phyloP scores from a whole-genome alignment of 805 yeast genomes.

The Metschnikowia cubensis region DNA sequence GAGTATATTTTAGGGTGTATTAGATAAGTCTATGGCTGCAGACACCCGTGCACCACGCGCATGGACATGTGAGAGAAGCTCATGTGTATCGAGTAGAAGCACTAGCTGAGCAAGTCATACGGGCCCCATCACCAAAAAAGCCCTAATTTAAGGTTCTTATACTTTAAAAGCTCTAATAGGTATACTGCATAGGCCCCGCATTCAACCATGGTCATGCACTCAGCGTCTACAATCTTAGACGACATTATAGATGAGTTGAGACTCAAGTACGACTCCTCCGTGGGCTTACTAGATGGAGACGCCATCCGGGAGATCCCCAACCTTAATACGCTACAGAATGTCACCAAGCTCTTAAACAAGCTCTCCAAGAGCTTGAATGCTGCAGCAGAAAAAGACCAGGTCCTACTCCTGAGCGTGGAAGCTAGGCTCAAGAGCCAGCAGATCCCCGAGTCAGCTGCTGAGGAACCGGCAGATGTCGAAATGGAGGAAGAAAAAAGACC shows the following conservation, averaged over 20 bases:
- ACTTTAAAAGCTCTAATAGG: too few relatives aligned
- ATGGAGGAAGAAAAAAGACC: background rate
- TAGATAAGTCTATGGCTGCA: too few relatives aligned
- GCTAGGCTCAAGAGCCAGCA: slow-evolving; percentile 3
- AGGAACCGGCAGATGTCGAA: slow-evolving; percentile 5
- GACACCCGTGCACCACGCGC: slow-evolving; percentile 5
- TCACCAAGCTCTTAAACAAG: slow-evolving; percentile 41
- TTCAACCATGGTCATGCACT: slow-evolving; percentile 13
- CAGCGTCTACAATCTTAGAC: slow-evolving; percentile 43
- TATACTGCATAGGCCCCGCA: background rate
- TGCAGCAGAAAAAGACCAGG: slow-evolving; percentile 30
- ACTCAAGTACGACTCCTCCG: slow-evolving; percentile 53
- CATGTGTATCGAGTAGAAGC: background rate
- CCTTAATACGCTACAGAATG: slow-evolving; percentile 41
- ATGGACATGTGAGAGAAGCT: background rate
- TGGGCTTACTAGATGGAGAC: slow-evolving; percentile 62
- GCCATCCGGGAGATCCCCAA: slow-evolving; percentile 39
- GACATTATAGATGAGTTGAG: slow-evolving; percentile 51
- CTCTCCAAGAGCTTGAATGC: slow-evolving; percentile 36
- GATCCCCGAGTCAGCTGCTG: slow-evolving; percentile 3
- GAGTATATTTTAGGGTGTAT: too few relatives aligned
- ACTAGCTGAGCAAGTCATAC: background rate
- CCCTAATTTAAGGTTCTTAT: background rate
- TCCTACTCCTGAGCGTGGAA: slow-evolving; percentile 21
- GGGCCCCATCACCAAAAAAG: background rate